Percentiles rank a stretch among this genome's conserved stretches.
Evolutionary conservation across 495 filamentous ascomycete genomes (phyloP).

Genomic region (Amniculicola lignicola): DNA sequence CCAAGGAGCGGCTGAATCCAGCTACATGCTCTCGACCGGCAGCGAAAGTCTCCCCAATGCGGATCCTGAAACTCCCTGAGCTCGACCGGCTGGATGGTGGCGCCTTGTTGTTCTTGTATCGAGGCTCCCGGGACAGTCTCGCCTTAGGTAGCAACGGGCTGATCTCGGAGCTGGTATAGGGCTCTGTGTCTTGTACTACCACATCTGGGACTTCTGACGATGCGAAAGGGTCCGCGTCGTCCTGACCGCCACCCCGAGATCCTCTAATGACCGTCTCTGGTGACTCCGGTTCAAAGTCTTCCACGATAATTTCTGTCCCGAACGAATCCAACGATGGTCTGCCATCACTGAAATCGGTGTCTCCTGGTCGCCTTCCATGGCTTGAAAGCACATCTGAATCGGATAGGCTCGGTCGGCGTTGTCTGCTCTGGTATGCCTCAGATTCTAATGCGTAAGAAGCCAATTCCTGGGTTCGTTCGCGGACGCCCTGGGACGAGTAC

Average conservation of each 20-base stretch:
- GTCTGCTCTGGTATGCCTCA: conserved; percentile 19
- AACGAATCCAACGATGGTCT: conserved; percentile 30
- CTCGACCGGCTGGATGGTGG: neutral
- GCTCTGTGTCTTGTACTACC: conserved; percentile 26
- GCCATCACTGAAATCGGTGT: conserved; percentile 20
- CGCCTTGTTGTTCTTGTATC: neutral
- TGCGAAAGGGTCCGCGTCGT: neutral
- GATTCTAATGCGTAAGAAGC: conserved; percentile 77
- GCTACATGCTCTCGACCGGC: conserved; percentile 15
- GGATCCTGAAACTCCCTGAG: neutral
- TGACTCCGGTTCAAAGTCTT: conserved; percentile 42
- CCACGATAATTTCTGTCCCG: conserved; percentile 51
- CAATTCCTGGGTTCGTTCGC: conserved; percentile 87
- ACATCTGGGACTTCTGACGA: conserved; percentile 12
- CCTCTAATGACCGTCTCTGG: conserved; percentile 25
- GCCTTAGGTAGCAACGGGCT: conserved; percentile 47
- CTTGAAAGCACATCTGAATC: conserved; percentile 28
- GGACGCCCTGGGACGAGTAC: conserved; percentile 70
- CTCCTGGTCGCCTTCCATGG: conserved; percentile 13
- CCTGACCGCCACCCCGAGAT: neutral
- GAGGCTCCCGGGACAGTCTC: conserved; percentile 35
- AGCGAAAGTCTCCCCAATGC: conserved; percentile 7
- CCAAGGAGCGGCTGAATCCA: conserved; percentile 16
- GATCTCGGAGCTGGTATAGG: conserved; percentile 35
- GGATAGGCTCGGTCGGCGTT: conserved; percentile 21